phyloP scores from a whole-genome alignment of 257 asterid species.

The Knoxia roxburghii region DNA sequence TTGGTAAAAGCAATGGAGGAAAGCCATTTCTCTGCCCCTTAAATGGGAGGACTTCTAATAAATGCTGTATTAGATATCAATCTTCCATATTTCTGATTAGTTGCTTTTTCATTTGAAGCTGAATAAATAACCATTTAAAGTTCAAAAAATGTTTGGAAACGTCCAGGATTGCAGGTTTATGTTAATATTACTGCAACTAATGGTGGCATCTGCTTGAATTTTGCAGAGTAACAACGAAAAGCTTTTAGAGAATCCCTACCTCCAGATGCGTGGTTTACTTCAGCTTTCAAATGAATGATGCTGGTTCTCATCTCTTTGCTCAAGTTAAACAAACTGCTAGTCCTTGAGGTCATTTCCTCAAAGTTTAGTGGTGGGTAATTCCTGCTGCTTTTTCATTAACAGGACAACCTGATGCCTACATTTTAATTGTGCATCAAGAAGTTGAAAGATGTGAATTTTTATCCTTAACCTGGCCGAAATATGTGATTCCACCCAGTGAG shows the following conservation, averaged over 20 bases:
- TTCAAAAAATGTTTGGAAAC: not conserved
- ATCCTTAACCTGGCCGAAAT: constrained; percentile 1
- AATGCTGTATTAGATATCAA: not conserved
- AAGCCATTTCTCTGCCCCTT: not conserved
- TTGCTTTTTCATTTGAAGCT: not conserved
- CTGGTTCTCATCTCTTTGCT: constrained; percentile 22
- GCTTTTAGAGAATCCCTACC: constrained; percentile 97
- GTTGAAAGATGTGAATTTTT: not conserved
- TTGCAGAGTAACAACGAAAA: constrained; percentile 99
- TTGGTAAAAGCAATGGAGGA: not conserved
- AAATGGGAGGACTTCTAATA: constrained; percentile 3
- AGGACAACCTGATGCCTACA: constrained; percentile 4
- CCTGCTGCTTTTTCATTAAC: constrained; percentile 8
- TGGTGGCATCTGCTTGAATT: constrained; percentile 25
- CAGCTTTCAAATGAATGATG: constrained; percentile 66
- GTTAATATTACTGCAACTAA: constrained; percentile 16
- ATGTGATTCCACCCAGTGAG: not conserved
- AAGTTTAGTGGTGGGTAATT: constrained; percentile 3
- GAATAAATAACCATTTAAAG: not conserved
- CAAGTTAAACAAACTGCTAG: constrained; percentile 17
- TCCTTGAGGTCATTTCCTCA: constrained; percentile 14
- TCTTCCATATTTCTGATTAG: not conserved
- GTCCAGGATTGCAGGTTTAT: constrained; percentile 7
- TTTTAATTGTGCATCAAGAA: constrained; percentile 6
- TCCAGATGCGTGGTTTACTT: constrained; percentile 95